Conservation (phyloP, 139 green algal species). For the Zygnema cylindricum region DNA sequence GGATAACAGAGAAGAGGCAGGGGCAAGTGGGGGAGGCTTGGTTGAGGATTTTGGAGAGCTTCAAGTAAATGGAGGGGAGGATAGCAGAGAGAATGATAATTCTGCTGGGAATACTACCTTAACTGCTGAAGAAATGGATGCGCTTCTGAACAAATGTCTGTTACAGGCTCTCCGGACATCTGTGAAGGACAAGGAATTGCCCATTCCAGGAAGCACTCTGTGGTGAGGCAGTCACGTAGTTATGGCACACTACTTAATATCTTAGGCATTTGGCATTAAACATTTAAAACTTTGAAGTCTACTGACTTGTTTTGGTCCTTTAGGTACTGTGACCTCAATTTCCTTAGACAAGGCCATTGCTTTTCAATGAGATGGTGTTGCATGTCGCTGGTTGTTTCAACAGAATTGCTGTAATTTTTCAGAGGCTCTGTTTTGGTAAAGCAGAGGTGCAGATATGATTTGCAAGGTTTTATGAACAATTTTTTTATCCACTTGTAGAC, state of each 20-base stretch:
- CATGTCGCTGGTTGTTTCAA: no score
- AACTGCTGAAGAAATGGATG: conserved; percentile 50
- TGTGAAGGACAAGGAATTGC: conserved; percentile 61
- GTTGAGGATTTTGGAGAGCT: no score
- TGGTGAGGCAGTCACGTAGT: conserved; percentile 35
- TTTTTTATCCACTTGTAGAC: no score
- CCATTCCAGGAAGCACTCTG: conserved; percentile 37
- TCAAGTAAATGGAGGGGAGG: conserved; percentile 23
- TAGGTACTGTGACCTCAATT: conserved; percentile 1
- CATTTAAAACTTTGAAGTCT: no score
- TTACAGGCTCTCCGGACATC: conserved; percentile 48
- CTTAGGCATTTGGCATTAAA: no score
- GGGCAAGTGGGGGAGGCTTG: neutral
- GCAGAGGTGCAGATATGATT: no score
- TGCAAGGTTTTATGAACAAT: no score
- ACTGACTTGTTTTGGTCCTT: conserved; percentile 1
- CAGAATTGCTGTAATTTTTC: no score
- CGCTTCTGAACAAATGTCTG: conserved; percentile 50
- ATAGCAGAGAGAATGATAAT: conserved; percentile 33
- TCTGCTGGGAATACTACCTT: neutral
- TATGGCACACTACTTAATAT: neutral
- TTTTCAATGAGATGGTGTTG: neutral
- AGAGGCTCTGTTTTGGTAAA: no score
- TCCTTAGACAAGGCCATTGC: no score
- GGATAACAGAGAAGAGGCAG: neutral